Base-by-base conservation (phyloP, 1,284 basidiomycete genomes). In the Papiliotrema terrestris region DNA sequence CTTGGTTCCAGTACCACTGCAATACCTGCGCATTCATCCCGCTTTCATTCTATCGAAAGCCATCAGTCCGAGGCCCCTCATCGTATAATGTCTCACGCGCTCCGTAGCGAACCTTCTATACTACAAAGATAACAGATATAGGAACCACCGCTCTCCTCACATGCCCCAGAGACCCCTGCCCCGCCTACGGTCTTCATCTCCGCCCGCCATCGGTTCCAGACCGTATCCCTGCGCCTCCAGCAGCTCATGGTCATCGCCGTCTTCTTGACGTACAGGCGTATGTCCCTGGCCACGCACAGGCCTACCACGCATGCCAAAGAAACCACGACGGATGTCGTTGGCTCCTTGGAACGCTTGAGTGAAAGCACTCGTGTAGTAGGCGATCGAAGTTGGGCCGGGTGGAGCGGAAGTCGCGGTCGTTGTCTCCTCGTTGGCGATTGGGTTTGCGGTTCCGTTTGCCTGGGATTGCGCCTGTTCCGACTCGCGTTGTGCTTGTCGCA, bases 141-240 rank as follows among this genome's bases (percentile, higher is more conserved):
- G n/a, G n/a, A n/a, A n/a, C n/a, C 29, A 5, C 29, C 29, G 29
- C 29, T 11, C 29, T 5, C 11, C 32, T 25, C 44, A 54, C 11
- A 54, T 44, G n/a, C 60, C 57, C 62, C 62, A 64, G 4, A 64
- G 38, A 13, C 62, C 62, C 29, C 62, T 43, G 15, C 49, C 42
- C 11, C 59, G 48, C 25, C 57, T 52, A 8, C 22, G 22, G 9
- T 36, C 51, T 37, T 44, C 55, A 17, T 47, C 57, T n/a, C 45
- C 41, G n/a, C 48, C 50, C 22, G 57, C 63, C 65, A 73, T 66
- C 11, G 72, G 66, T 55, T 67, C 67, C 45, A 72, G 52, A 3
- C 67, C 71, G 42, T 67, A 74, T 2, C 70, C 67, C 49, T 71
- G 67, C 22, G 71, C 73, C 49, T 71, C 69, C 11, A 75, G 60